Percentiles rank a stretch among this genome's conserved stretches.
phyloP scores from a whole-genome alignment of 768 basidiomycete genomes.

The Mycena amicta region DNA sequence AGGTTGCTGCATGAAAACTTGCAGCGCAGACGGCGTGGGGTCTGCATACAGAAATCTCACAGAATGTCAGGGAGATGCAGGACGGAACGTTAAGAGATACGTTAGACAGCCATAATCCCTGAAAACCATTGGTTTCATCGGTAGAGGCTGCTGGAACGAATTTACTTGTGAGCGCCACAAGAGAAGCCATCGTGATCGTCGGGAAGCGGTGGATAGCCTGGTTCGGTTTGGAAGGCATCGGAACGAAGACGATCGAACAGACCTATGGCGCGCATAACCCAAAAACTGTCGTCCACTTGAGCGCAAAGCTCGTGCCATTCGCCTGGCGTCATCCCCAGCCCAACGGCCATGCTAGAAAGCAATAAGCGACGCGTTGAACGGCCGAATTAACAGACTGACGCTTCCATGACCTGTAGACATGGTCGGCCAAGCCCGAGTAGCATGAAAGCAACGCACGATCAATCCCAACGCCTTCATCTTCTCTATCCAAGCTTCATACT shows the following conservation, averaged over 20 bases:
- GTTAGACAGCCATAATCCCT: conserved; percentile 93
- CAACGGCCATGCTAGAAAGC: conserved; percentile 70
- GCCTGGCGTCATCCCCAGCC: conserved; percentile 68
- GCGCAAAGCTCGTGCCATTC: conserved; percentile 72
- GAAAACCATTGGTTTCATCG: conserved; percentile 9
- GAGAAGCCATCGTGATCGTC: conserved; percentile 79
- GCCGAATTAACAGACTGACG: conserved; percentile 50
- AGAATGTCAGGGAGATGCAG: conserved; percentile 9
- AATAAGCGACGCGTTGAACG: not conserved
- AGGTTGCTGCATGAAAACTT: conserved; percentile 68
- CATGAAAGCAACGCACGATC: conserved; percentile 33
- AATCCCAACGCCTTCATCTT: conserved; percentile 86
- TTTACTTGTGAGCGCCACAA: conserved; percentile 88
- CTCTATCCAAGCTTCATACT: conserved; percentile 74
- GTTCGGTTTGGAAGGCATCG: not conserved
- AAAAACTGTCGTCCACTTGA: conserved; percentile 84
- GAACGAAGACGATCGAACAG: conserved; percentile 3
- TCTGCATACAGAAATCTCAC: conserved; percentile 80
- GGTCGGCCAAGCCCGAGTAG: not conserved
- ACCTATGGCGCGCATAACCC: conserved; percentile 89
- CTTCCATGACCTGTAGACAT: conserved; percentile 66
- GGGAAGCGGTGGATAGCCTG: conserved; percentile 88
- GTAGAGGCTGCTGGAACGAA: not conserved
- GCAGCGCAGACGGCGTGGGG: conserved; percentile 75
- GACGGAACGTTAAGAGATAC: conserved; percentile 34